Conservation (phyloP, 202 grass and related monocot species). For the Bolboschoenoplectus hybrid region DNA sequence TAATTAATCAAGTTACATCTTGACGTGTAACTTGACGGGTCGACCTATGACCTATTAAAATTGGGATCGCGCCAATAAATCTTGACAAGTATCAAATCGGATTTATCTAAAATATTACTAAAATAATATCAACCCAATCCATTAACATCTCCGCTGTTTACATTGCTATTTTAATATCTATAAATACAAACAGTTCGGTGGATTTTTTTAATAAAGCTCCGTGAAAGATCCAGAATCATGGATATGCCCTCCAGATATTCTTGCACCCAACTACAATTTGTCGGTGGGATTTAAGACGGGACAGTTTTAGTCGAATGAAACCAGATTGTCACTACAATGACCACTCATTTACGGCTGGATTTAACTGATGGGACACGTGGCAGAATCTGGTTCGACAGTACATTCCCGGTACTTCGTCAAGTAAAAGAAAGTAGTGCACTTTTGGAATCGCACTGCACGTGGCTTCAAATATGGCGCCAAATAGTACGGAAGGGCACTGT, state of each 20-base stretch:
- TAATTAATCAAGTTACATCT: too few species aligned
- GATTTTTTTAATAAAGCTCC: constrained; percentile 17
- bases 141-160: too few species aligned
- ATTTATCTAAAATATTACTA: too few species aligned
- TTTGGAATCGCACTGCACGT: constrained; percentile 18
- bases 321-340: background rate
- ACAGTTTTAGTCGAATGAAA: background rate
- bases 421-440: background rate
- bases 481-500: background rate
- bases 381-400: background rate
- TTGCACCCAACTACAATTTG: background rate
- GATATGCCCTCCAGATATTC: constrained; percentile 10
- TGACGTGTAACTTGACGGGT: too few species aligned
- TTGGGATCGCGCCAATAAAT: too few species aligned
- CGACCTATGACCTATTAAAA: too few species aligned
- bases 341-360: background rate
- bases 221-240: background rate
- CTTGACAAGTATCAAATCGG: too few species aligned
- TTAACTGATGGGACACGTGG: constrained; percentile 12
- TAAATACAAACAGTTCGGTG: background rate
- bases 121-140: background rate
- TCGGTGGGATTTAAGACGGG: constrained; percentile 26
- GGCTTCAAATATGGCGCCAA: constrained; percentile 37
- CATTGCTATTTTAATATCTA: background rate
- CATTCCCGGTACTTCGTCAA: background rate